These are phyloP conservation scores for Juglanconis juglandina DNA, from an alignment of 2,329 filamentous ascomycete genomes.

Conservation along the genomic window DNA sequence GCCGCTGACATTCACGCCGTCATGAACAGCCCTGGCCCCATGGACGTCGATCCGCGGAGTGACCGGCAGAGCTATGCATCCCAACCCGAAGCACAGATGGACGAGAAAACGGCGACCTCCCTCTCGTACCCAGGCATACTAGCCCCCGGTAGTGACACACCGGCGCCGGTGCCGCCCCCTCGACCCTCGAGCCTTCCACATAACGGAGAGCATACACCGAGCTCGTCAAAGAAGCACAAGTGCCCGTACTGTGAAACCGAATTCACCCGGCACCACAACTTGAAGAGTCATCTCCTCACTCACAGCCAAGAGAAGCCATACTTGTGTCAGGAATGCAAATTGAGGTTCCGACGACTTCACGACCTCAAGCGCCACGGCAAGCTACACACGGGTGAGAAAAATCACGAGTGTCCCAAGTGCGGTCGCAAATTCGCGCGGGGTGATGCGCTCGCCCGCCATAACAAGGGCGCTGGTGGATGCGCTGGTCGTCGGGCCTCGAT, in stretches of 20 bases:
- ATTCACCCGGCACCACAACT: constrained; percentile 94
- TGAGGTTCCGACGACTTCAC: constrained; percentile 87
- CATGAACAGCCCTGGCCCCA: constrained; percentile 49
- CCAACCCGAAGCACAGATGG: constrained; percentile 45
- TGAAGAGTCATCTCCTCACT: constrained; percentile 94
- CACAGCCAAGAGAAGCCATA: constrained; percentile 99
- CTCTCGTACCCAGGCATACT: constrained; percentile 54
- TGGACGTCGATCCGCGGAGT: constrained; percentile 50
- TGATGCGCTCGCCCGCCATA: constrained; percentile 90
- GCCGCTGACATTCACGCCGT: constrained; percentile 29
- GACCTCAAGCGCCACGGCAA: constrained; percentile 96
- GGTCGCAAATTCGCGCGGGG: constrained; percentile 92
- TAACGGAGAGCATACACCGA: constrained; percentile 53
- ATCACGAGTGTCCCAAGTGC: constrained; percentile 92
- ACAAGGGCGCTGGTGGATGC: constrained; percentile 92
- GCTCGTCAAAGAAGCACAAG: constrained; percentile 83
- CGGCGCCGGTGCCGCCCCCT: constrained; percentile 39
- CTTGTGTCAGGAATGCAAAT: constrained; percentile 86
- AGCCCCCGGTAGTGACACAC: constrained; percentile 39
- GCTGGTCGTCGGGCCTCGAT: constrained; percentile 86
- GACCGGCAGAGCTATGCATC: constrained; percentile 32
- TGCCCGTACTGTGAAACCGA: constrained; percentile 96
- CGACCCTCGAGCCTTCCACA: constrained; percentile 56
- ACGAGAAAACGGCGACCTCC: constrained; percentile 49
- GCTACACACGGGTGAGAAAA: constrained; percentile 92